Base-by-base conservation (phyloP, 2,329 filamentous ascomycete genomes). In the Pseudogymnoascus sp. region DNA sequence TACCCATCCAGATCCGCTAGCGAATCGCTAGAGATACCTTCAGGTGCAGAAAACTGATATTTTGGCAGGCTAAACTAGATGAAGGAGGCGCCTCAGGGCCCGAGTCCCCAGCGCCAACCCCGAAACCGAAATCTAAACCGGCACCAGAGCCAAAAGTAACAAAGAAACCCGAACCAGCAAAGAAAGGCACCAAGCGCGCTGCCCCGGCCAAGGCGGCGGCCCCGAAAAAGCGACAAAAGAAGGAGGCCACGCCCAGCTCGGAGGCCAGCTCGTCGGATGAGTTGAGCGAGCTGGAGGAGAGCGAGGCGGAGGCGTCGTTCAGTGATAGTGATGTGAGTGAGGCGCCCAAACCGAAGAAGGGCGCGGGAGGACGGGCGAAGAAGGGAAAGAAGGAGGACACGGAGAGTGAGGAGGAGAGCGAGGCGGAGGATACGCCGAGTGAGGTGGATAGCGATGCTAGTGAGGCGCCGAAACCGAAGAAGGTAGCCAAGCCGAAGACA, bases 121-220 rank as follows among this genome's bases (percentile, higher is more conserved):
- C 60, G 28, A 50, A 46, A 1, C 62, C 46, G 19, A 38, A 63
- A 12, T 59, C 61, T 31, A 61, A 65, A 22, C 53, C 65, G 59
- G 59, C 37, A 12, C 62, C 61, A 60, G 35, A 62, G 19, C 61
- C 62, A 53, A 61, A 53, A 14, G 60, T 43, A 59, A 66, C 67
- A 31, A 53, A 62, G 68, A 84, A 81, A 74, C 82, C 84, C 14
- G 76, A 82, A 3, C 86, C 86, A 69, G 82, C 24, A 1, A 66
- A 66, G 41, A 67, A 68, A 19, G 62, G 66, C 3, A 74, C 70
- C 22, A 72, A 72, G 11, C 76, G 76, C 28, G 68, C 72, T 35
- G 69, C 76, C 6, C 77, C 78, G 64, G 76, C 77, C 24, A 74
- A 73, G 53, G 80, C 78, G 50, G 80, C 78, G 2, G 67, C 70